These are phyloP conservation scores for Ligustrum vulgare DNA, from an alignment of 257 asterid genomes.

Conservation along the genomic window DNA sequence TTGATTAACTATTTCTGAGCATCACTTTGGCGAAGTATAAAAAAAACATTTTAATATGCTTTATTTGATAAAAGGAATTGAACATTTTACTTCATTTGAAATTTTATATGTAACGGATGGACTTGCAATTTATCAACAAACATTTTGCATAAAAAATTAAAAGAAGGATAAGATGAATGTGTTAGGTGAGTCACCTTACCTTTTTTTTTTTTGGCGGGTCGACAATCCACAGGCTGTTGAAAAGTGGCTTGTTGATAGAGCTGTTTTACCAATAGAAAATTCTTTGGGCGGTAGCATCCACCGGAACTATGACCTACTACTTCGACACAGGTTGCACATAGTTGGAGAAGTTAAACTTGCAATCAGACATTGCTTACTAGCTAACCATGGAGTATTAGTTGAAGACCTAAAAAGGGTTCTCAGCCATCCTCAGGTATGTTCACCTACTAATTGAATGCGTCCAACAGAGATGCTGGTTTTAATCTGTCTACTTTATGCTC, in stretches of 20 bases:
- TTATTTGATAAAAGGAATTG: not conserved
- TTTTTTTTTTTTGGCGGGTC: not conserved
- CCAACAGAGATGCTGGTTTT: conserved; percentile 18
- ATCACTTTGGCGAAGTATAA: too few species aligned
- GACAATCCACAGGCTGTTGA: conserved; percentile 74
- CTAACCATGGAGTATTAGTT: conserved; percentile 68
- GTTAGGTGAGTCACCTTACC: not conserved
- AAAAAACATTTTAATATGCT: not conserved
- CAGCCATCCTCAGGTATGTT: conserved; percentile 97
- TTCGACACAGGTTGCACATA: conserved; percentile 88
- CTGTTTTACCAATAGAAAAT: conserved; percentile 95
- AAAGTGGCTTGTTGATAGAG: conserved; percentile 94
- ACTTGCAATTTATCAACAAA: not conserved
- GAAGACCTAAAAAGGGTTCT: conserved; percentile 86
- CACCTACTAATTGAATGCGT: conserved; percentile 8
- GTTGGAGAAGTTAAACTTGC: conserved; percentile 99
- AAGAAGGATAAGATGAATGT: not conserved
- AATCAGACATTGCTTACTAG: conserved; percentile 84
- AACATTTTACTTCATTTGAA: not conserved
- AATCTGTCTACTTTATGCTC: conserved; percentile 21
- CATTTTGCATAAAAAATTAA: not conserved
- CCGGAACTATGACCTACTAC: conserved; percentile 93
- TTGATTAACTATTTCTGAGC: not conserved
- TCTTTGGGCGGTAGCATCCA: conserved; percentile 98
- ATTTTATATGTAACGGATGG: not conserved